Evolutionary conservation across 1,284 basidiomycete genomes (phyloP), one percentile per base, ranked within the genome.

Genomic region (Irpex sp.): DNA sequence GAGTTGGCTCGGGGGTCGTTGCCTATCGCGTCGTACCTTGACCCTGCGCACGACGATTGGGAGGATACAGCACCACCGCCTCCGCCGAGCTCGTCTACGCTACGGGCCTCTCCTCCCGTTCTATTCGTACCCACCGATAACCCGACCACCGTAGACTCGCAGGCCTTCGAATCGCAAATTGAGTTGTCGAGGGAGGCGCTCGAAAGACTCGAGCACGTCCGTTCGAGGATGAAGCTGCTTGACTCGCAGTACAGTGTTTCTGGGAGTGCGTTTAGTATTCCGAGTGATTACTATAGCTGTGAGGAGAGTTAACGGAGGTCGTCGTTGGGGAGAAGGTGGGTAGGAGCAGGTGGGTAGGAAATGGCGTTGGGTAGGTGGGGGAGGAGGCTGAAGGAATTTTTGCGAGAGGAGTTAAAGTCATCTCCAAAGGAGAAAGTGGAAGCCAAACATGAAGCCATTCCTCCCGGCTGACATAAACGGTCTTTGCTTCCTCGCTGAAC

Each of bases 21-120:
- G n/a, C 59, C 59, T 18, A 18, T 60, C 21, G 59, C 59, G n/a
- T 55, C 56, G 18, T 60, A 60, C 36, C 21, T 21, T 33, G 28
- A 33, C 7, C 28, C 7, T 33, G 28, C 7, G 6, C 7, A 33
- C 7, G 28, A 33, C 35, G 59, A 39, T 23, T 48, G 35, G 37
- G 33, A 36, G 35, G 45, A 19, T 8, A 5, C 5, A 12, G 19
- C 16, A 10, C 14, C 33, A 33, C 37, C 6, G 3, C 36, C 54
- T 3, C 56, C 56, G n/a, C n/a, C 35, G 2, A n/a, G 14, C 21
- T 33, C 56, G 1, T 47, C 36, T 18, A 16, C 36, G 12, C 37
- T 8, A 9, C 18, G 9, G 7, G 21, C 12, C 14, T 23, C 16
- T 16, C 19, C 56, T 12, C 4, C n/a, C n/a, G n/a, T n/a, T 3